These are phyloP conservation scores for Eurotiales sp. DNA, from an alignment of 2,329 filamentous ascomycete genomes.

Conservation along the genomic window DNA sequence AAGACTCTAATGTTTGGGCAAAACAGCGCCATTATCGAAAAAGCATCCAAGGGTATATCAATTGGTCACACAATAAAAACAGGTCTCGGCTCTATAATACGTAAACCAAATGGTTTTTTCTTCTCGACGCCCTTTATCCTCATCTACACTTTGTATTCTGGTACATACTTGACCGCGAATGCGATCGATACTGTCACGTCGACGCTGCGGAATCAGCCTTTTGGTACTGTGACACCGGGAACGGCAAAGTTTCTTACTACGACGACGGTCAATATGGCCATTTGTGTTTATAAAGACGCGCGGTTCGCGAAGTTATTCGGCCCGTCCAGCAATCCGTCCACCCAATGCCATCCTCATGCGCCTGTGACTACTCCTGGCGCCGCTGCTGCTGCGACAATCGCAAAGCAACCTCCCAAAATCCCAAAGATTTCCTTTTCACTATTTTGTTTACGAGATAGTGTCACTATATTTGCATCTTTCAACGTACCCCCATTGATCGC, in stretches of 20 bases:
- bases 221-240: constrained; percentile 64
- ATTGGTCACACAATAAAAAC: constrained; percentile 40
- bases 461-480: constrained; percentile 90
- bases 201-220: constrained; percentile 56
- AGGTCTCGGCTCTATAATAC: constrained; percentile 38
- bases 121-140: constrained; percentile 47
- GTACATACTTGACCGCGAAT: constrained; percentile 88
- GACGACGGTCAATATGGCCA: constrained; percentile 73
- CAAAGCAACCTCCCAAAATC: constrained; percentile 45
- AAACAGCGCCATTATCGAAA: constrained; percentile 47
- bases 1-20: constrained; percentile 2
- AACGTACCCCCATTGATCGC: constrained; percentile 80
- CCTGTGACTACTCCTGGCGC: constrained; percentile 23
- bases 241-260: constrained; percentile 77
- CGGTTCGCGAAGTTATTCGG: constrained; percentile 82
- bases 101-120: constrained; percentile 42
- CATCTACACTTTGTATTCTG: constrained; percentile 67
- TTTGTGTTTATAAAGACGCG: constrained; percentile 87
- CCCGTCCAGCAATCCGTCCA: constrained; percentile 50
- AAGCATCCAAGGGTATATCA: constrained; percentile 43
- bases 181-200: constrained; percentile 75
- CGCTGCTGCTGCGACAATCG: constrained; percentile 18
- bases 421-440: constrained; percentile 69
- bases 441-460: constrained; percentile 76
- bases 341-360: constrained; percentile 41